phyloP scores from a whole-genome alignment of 768 basidiomycete species.

The Clavaria fumosa region DNA sequence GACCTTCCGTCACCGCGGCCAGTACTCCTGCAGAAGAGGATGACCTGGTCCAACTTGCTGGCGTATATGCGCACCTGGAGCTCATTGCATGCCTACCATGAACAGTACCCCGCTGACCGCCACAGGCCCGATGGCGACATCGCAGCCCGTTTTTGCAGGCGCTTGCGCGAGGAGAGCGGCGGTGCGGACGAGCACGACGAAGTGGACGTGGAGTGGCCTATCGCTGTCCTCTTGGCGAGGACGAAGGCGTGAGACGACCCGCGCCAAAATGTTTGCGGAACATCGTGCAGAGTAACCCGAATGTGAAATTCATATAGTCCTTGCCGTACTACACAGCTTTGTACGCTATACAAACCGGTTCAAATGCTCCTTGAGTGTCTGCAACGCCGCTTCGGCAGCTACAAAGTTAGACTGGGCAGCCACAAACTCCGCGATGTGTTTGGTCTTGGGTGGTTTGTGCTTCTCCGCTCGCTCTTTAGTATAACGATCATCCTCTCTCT shows the following conservation, averaged over 20 bases:
- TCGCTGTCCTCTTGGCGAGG: slow-evolving; percentile 27
- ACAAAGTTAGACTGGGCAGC: not conserved
- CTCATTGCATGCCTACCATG: slow-evolving; percentile 51
- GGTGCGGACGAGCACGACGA: slow-evolving; percentile 21
- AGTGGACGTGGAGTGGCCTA: slow-evolving; percentile 36
- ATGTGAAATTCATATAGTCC: too few relatives aligned
- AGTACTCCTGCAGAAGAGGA: slow-evolving; percentile 41
- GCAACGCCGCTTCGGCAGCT: not conserved
- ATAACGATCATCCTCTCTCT: not conserved
- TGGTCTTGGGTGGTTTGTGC: not conserved
- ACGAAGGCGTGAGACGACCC: too few relatives aligned
- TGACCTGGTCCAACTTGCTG: slow-evolving; percentile 52
- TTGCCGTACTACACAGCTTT: too few relatives aligned
- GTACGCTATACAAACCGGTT: too few relatives aligned
- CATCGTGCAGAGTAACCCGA: too few relatives aligned
- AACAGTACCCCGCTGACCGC: slow-evolving; percentile 42
- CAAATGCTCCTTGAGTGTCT: not conserved
- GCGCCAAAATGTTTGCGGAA: too few relatives aligned
- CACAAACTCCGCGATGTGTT: not conserved
- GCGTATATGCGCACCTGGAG: slow-evolving; percentile 61
- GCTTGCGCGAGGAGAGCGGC: slow-evolving; percentile 26
- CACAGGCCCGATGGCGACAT: slow-evolving; percentile 40
- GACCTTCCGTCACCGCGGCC: slow-evolving; percentile 25
- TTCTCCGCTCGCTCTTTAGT: not conserved
- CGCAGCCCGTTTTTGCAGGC: slow-evolving; percentile 45